Base-by-base conservation (phyloP, 345 rosid genomes). In the Heritiera littoralis region DNA sequence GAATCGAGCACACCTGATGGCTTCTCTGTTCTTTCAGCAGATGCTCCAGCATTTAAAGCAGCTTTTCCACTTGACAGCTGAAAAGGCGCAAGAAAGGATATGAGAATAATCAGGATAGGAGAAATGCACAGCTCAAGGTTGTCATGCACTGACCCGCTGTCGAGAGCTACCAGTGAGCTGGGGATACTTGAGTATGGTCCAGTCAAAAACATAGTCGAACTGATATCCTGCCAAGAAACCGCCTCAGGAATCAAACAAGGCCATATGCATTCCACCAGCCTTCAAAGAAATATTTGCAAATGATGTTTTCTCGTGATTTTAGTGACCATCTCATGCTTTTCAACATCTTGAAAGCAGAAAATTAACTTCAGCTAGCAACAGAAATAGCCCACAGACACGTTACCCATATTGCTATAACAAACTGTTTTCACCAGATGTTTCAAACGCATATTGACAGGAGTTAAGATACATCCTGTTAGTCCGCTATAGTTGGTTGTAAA, bases 141-240 rank as follows among this genome's bases (percentile, higher is more conserved):
- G 51, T 48, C 51, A 73, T 35, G 18, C 20, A 83, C 90, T 80
- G 65, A 86, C 92, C 83, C 89, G 84, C 68, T 77, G 80, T 83
- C 82, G 83, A 38, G 89, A 81, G 77, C 86, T 66, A 66, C 84
- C 55, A 64, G 86, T 80, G 61, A 87, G 82, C 81, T 89, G 92
- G 52, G 92, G 89, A 75, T 89, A 85, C 83, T 89, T 89, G 87
- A 87, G 72, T 17, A 86, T 83, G 38, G 92, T 89, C 90, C 92
- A 89, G 82, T 89, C 92, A 83, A 84, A 87, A 58, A 89, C 87
- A 82, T 85, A 85, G 70, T 89, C 91, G 69, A 89, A 87, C 80
- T 89, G 90, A 75, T 89, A 84, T 45, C 90, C 90, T 89, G 81
- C 72, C 72, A 80, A 80, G 51, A 77, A 49, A 45, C 52, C 76